Conservation (phyloP, 1,284 basidiomycete species). For the Naganishia sp. region DNA sequence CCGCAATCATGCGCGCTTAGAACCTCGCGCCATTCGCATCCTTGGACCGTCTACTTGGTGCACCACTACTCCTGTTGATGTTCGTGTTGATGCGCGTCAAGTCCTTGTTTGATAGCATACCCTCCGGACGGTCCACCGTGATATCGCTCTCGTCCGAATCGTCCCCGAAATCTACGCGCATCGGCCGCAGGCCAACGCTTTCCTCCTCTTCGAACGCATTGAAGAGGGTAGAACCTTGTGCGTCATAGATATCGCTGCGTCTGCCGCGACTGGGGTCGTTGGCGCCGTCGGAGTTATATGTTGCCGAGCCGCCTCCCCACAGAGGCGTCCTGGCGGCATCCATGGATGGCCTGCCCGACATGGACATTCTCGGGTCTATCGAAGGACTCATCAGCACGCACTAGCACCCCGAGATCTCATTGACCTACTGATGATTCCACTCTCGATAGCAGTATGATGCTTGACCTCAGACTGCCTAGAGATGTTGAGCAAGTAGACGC, state of each 20-base stretch:
- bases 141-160: constrained; percentile 7
- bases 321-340: constrained; percentile 42
- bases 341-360: constrained; percentile 51
- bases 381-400: not conserved
- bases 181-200: constrained; percentile 43
- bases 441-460: constrained; percentile 61
- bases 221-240: constrained; percentile 57
- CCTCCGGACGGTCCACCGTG: not conserved
- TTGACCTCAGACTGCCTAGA: constrained; percentile 65
- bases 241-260: constrained; percentile 62
- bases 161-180: constrained; percentile 24
- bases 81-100: constrained; percentile 28
- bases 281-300: constrained; percentile 49
- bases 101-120: constrained; percentile 21
- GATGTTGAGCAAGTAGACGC: constrained; percentile 85
- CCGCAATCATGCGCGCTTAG: not conserved
- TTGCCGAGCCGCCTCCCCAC: constrained; percentile 45
- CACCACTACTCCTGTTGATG: constrained; percentile 10
- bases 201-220: constrained; percentile 53
- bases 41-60: constrained; percentile 6
- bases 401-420: not conserved
- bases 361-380: constrained; percentile 54
- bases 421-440: constrained; percentile 71
- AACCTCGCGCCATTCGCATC: constrained; percentile 21
- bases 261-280: constrained; percentile 56